A percentile compares a stretch with the other conserved stretches of the same genome.
Conservation (phyloP, 495 filamentous ascomycete genomes). For the Elaphomyces granulatus region DNA sequence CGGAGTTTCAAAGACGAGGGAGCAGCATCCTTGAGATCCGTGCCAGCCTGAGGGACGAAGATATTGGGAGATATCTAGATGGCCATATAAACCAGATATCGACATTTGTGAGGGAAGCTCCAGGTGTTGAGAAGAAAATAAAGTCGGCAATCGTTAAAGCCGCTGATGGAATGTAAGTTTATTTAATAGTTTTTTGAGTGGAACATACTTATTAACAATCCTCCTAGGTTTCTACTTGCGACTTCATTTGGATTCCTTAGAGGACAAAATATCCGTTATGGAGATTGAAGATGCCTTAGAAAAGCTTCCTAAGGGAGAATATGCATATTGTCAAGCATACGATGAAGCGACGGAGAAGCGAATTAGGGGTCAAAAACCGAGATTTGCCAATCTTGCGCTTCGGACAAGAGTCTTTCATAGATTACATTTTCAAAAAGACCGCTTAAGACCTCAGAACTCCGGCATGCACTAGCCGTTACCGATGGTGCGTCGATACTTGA, state of each 20-base stretch:
- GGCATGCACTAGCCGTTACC: constrained; percentile 8
- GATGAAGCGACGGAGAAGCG: constrained; percentile 3
- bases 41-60: constrained; percentile 20
- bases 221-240: constrained; percentile 6
- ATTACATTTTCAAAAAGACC: constrained; percentile 7
- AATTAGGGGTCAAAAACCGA: constrained; percentile 3
- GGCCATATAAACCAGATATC: constrained; percentile 4
- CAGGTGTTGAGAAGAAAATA: constrained; percentile 1
- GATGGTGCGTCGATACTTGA: constrained; percentile 2
- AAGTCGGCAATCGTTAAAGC: constrained; percentile 1
- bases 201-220: not conserved
- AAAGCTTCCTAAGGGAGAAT: not conserved
- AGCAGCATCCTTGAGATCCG: constrained; percentile 18
- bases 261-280: constrained; percentile 2
- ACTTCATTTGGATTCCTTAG: constrained; percentile 3
- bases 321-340: constrained; percentile 5
- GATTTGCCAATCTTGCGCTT: constrained; percentile 13
- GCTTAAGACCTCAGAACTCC: constrained; percentile 4
- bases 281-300: not conserved
- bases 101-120: not conserved
- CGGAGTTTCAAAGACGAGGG: not conserved
- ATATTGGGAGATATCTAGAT: constrained; percentile 19
- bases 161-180: constrained; percentile 5
- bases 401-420: constrained; percentile 4
- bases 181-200: not conserved